Percentiles rank a stretch among this genome's conserved stretches.
Evolutionary conservation across 169 alveolate species (phyloP).

Genomic region (Eimeria praecox): DNA sequence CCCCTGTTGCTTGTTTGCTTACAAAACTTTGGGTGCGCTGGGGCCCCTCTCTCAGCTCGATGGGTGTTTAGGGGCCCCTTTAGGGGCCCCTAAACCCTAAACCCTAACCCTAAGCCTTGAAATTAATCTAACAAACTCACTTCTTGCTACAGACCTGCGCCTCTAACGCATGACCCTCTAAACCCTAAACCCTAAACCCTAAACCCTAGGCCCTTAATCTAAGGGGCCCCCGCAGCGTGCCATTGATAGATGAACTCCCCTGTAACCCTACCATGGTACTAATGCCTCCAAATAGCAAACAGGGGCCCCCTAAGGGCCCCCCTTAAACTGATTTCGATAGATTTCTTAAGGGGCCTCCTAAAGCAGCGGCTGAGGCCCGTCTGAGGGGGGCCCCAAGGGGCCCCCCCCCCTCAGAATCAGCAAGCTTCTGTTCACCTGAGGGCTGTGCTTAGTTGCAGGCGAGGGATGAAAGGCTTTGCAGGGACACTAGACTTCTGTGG

Average conservation of each 20-base stretch:
- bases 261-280: background rate
- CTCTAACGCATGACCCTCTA: too few species aligned
- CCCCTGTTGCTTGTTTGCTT: too few species aligned
- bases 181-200: background rate
- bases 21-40: too few species aligned
- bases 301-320: background rate
- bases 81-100: background rate
- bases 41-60: too few species aligned
- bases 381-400: slow-evolving; percentile 3
- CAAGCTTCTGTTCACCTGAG: background rate
- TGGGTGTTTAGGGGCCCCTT: background rate
- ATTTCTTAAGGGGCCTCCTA: background rate
- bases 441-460: background rate
- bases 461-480: background rate
- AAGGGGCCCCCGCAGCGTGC: too few species aligned
- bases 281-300: too few species aligned
- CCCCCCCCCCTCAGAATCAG: too few species aligned
- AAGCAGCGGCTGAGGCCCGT: too few species aligned
- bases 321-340: background rate
- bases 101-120: background rate
- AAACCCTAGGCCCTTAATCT: background rate
- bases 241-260: too few species aligned
- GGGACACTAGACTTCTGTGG: background rate
- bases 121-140: too few species aligned
- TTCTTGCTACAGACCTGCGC: too few species aligned